These are phyloP conservation scores for Chlamydomonas sp. DNA, from an alignment of 139 green algal species.

Conservation along the genomic window DNA sequence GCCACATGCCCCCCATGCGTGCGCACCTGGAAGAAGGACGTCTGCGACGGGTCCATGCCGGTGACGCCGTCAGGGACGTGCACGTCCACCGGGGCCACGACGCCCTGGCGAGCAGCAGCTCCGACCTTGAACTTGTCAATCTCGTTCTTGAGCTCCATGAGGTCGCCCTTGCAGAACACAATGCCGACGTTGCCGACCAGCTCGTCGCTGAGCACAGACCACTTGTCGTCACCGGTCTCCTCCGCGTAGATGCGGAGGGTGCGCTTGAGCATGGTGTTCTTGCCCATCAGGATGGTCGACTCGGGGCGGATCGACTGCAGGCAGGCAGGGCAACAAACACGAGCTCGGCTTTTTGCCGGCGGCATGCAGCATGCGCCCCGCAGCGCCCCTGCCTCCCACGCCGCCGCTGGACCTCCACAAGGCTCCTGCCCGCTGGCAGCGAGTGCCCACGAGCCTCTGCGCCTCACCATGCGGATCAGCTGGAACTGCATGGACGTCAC, in stretches of 20 bases:
- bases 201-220: constrained; percentile 70
- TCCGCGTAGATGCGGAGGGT: constrained; percentile 92
- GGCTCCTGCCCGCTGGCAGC: background rate
- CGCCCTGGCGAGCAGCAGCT: constrained; percentile 84
- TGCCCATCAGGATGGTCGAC: constrained; percentile 94
- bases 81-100: constrained; percentile 85
- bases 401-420: no score
- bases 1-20: no score
- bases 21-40: constrained; percentile 93
- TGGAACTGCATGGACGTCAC: constrained; percentile 98
- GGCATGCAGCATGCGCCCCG: no score
- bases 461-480: constrained; percentile 88
- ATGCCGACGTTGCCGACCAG: constrained; percentile 97
- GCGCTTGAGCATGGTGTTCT: constrained; percentile 99
- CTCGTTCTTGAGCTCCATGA: constrained; percentile 47
- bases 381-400: no score
- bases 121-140: constrained; percentile 83
- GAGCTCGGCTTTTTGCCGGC: no score
- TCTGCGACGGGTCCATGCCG: constrained; percentile 98
- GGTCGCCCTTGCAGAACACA: constrained; percentile 82
- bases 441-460: no score
- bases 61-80: constrained; percentile 82
- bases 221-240: constrained; percentile 79
- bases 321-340: no score
- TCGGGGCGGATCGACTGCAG: constrained; percentile 83